phyloP scores from a whole-genome alignment of 495 filamentous ascomycete species.

The Jackrogersella multiformis region DNA sequence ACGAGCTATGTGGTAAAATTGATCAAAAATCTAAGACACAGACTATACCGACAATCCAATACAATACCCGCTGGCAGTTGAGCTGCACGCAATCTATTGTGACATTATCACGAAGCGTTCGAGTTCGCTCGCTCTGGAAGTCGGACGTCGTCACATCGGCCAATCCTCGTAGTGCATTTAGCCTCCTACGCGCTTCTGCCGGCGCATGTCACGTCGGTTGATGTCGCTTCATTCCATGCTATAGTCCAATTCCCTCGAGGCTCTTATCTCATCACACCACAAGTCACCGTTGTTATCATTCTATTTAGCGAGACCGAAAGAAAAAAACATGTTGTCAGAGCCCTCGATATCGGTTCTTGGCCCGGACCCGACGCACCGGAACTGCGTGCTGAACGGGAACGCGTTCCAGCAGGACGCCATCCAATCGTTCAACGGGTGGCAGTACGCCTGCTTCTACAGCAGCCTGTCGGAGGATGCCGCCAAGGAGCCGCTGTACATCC shows the following conservation, averaged over 20 bases:
- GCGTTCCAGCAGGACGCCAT: constrained; percentile 58
- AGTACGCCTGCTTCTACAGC: constrained; percentile 59
- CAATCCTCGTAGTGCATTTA: constrained; percentile 28
- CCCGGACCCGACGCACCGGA: constrained; percentile 49
- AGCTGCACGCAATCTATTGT: constrained; percentile 28
- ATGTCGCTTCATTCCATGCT: background rate
- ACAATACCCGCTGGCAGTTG: background rate
- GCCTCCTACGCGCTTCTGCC: constrained; percentile 21
- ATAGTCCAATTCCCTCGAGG: background rate
- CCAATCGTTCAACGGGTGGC: constrained; percentile 51
- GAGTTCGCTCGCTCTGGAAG: constrained; percentile 28
- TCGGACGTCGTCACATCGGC: constrained; percentile 11
- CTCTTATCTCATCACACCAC: background rate
- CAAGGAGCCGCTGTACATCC: constrained; percentile 52
- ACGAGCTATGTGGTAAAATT: constrained; percentile 7
- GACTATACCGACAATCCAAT: background rate
- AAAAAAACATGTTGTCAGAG: constrained; percentile 37
- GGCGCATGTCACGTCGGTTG: background rate
- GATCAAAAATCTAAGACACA: constrained; percentile 5
- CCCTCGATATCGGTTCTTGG: constrained; percentile 48
- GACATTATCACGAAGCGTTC: constrained; percentile 19
- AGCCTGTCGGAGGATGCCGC: constrained; percentile 28
- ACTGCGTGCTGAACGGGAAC: constrained; percentile 52
- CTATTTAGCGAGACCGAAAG: background rate
- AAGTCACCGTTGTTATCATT: background rate